Conservation (phyloP, 768 basidiomycete species). For the Terana coerulea region DNA sequence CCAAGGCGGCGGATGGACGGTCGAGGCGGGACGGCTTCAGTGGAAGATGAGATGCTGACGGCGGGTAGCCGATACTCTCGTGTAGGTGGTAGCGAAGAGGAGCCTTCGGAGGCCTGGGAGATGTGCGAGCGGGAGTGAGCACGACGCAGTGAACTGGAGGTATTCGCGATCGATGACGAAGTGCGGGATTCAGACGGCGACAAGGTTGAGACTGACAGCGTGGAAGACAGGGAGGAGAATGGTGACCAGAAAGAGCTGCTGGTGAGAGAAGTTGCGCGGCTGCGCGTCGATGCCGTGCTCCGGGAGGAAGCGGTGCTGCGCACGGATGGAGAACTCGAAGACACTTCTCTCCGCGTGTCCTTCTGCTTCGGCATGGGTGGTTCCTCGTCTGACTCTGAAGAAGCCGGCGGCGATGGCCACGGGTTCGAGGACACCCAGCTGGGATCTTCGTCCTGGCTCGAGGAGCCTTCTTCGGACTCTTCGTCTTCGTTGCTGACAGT, state of each 20-base stretch:
- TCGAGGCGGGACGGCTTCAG: conserved; percentile 38
- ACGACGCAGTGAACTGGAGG: conserved; percentile 4
- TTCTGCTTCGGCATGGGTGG: neutral
- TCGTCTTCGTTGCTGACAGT: conserved; percentile 19
- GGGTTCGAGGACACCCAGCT: conserved; percentile 47
- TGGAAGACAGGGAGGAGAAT: neutral
- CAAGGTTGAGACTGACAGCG: neutral
- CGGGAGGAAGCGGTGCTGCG: conserved; percentile 1
- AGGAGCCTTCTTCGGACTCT: conserved; percentile 28
- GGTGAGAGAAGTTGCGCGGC: conserved; percentile 6
- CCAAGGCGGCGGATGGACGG: conserved; percentile 46
- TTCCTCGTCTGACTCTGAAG: conserved; percentile 24
- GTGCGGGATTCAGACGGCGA: neutral
- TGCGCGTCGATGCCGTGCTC: neutral
- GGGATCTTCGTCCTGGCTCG: conserved; percentile 32
- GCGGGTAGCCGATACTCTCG: conserved; percentile 17
- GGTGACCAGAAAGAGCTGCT: conserved; percentile 5
- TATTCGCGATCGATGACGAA: neutral
- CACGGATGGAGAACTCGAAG: conserved; percentile 3
- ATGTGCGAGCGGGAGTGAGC: conserved; percentile 8
- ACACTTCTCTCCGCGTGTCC: conserved; percentile 3
- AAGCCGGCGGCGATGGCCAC: conserved; percentile 20
- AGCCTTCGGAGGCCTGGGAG: conserved; percentile 4
- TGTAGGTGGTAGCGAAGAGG: conserved; percentile 3
- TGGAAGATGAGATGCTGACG: conserved; percentile 33